A percentile compares a stretch with the other conserved stretches of the same genome.
Evolutionary conservation across 352 stramenopile genomes (phyloP).

Genomic region (Elongisporangium prolatum): DNA sequence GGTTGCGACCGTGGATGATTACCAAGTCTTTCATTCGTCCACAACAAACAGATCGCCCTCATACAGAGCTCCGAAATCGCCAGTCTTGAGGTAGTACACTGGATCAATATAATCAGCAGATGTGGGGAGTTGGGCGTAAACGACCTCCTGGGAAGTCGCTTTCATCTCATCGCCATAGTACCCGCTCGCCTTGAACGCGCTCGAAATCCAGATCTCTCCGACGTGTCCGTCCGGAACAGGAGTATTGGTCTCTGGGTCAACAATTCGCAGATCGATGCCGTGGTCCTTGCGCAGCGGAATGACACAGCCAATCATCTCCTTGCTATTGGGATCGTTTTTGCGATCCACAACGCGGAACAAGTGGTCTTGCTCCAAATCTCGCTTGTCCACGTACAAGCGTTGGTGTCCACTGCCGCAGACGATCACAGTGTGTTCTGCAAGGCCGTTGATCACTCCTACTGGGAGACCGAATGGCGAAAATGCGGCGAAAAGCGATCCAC

Average conservation of each 20-base stretch:
- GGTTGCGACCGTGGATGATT: conserved; percentile 98
- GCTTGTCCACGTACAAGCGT: conserved; percentile 88
- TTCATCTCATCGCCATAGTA: conserved; percentile 88
- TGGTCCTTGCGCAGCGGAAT: conserved; percentile 77
- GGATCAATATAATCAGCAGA: conserved; percentile 14
- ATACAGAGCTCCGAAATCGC: conserved; percentile 97
- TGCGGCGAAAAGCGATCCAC: conserved; percentile 82
- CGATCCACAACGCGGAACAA: conserved; percentile 28
- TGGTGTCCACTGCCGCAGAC: conserved; percentile 92
- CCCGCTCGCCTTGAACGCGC: conserved; percentile 89
- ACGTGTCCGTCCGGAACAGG: conserved; percentile 55
- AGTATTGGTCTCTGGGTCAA: conserved; percentile 70
- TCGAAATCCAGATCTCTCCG: conserved; percentile 87
- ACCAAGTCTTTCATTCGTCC: conserved; percentile 99
- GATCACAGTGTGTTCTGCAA: conserved; percentile 99
- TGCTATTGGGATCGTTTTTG: conserved; percentile 12
- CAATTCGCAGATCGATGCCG: conserved; percentile 92
- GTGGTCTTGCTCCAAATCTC: conserved; percentile 82
- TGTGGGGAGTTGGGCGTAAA: conserved; percentile 77
- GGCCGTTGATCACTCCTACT: conserved; percentile 92
- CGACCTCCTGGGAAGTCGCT: conserved; percentile 81
- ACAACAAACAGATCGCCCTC: conserved; percentile 96
- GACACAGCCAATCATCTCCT: conserved; percentile 94
- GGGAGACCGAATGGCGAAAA: conserved; percentile 89
- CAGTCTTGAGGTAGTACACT: conserved; percentile 89